Evolutionary conservation across 768 basidiomycete genomes (phyloP).

Genomic region (Coprinellus micaceus): DNA sequence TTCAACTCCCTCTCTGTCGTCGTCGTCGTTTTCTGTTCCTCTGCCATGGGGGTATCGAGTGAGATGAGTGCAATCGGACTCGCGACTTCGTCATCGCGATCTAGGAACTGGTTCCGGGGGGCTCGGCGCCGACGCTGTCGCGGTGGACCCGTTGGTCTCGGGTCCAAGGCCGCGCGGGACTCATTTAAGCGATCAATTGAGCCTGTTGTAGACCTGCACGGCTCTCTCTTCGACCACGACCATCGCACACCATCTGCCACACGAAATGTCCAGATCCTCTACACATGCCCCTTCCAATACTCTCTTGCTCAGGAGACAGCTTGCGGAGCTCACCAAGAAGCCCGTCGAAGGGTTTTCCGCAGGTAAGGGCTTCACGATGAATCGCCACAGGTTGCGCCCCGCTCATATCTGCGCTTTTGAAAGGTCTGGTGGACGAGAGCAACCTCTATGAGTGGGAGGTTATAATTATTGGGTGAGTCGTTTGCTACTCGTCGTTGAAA

Average conservation of each 20-base stretch:
- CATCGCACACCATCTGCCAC: slow-evolving; percentile 14
- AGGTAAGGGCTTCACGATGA: slow-evolving; percentile 41
- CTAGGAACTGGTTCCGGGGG: too few relatives aligned
- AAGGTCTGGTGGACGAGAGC: slow-evolving; percentile 90
- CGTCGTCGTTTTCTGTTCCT: neutral
- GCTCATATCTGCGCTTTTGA: slow-evolving; percentile 12
- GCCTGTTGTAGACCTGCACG: slow-evolving; percentile 1
- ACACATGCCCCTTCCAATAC: slow-evolving; percentile 40
- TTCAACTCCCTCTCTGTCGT: neutral
- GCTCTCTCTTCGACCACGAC: slow-evolving; percentile 14
- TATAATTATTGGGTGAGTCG: slow-evolving; percentile 82
- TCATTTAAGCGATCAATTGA: slow-evolving; percentile 3
- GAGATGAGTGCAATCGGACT: neutral
- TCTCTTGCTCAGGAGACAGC: slow-evolving; percentile 74
- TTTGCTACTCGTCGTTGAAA: neutral
- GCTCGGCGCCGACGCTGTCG: too few relatives aligned
- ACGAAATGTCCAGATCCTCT: slow-evolving; percentile 13
- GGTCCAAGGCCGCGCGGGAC: too few relatives aligned
- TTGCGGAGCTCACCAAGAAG: slow-evolving; percentile 82
- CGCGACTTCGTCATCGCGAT: neutral
- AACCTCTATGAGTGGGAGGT: slow-evolving; percentile 98
- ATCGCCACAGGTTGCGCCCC: slow-evolving; percentile 23
- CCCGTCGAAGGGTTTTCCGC: slow-evolving; percentile 98
- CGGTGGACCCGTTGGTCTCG: too few relatives aligned
- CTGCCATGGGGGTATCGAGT: neutral